Conservation (phyloP, 805 yeast species). For the Saccharomycopsis malanga region DNA sequence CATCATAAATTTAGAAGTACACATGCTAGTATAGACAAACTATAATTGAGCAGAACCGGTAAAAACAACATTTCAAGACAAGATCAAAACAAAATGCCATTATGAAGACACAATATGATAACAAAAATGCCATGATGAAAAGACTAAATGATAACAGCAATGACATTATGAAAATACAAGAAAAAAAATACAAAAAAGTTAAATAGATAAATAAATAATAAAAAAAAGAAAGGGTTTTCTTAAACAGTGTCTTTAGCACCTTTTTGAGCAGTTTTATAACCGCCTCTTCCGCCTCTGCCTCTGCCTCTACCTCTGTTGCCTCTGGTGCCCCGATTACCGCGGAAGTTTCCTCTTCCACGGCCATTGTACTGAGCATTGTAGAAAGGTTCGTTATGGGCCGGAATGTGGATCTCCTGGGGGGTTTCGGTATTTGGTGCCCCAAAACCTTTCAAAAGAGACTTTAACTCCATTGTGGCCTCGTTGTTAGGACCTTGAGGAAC, state of each 20-base stretch:
- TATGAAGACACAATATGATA: no score
- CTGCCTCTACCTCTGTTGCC: slow-evolving; percentile 22
- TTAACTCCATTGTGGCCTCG: slow-evolving; percentile 12
- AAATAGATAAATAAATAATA: no score
- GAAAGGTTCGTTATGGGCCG: slow-evolving; percentile 10
- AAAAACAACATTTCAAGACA: no score
- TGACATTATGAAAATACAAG: background rate
- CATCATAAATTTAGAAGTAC: no score
- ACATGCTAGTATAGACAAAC: no score
- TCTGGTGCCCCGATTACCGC: background rate
- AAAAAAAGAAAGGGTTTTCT: background rate
- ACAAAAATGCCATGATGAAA: no score
- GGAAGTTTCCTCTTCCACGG: background rate
- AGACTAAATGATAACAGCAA: no score
- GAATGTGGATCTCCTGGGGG: background rate
- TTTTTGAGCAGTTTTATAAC: slow-evolving; percentile 8
- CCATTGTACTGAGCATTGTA: slow-evolving; percentile 8
- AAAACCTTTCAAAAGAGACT: slow-evolving; percentile 10
- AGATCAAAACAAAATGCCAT: no score
- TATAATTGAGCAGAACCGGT: no score
- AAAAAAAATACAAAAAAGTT: background rate
- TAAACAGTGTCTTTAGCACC: slow-evolving; percentile 15
- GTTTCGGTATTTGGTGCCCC: slow-evolving; percentile 4
- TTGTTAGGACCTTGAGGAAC: background rate
- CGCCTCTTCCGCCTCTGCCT: slow-evolving; percentile 23